Percentiles rank a stretch among this genome's conserved stretches.
phyloP scores from a whole-genome alignment of 805 yeast species.

The Clavispora santaluciae region DNA sequence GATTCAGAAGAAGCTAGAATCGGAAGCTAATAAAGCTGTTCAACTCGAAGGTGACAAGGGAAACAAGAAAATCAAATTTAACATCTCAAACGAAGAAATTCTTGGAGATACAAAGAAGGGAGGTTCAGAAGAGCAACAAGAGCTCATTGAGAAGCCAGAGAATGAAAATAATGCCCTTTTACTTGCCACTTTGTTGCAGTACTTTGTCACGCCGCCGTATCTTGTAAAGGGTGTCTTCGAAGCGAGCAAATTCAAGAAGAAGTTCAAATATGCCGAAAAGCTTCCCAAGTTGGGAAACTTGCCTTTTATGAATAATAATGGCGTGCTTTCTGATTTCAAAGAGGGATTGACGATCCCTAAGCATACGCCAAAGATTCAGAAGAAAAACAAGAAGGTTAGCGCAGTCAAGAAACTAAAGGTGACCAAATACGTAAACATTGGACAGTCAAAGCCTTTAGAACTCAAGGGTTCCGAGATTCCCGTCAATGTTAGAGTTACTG shows the following conservation, averaged over 20 bases:
- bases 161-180: constrained; percentile 40
- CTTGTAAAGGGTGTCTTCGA: constrained; percentile 59
- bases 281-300: constrained; percentile 69
- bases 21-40: constrained; percentile 21
- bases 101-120: constrained; percentile 12
- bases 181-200: constrained; percentile 70
- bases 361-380: constrained; percentile 31
- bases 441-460: constrained; percentile 55
- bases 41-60: constrained; percentile 21
- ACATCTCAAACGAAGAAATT: constrained; percentile 26
- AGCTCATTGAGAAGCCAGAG: constrained; percentile 11
- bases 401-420: constrained; percentile 39
- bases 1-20: constrained; percentile 11
- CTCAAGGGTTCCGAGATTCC: constrained; percentile 59
- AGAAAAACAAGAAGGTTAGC: constrained; percentile 41
- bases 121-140: constrained; percentile 8
- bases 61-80: constrained; percentile 29
- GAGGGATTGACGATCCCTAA: constrained; percentile 62
- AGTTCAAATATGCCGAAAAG: constrained; percentile 59
- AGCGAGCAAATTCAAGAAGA: constrained; percentile 34
- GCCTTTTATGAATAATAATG: constrained; percentile 62
- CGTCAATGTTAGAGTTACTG: constrained; percentile 73
- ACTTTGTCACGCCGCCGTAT: constrained; percentile 81
- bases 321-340: constrained; percentile 33
- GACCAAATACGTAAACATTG: constrained; percentile 77